Conservation (phyloP, 2,329 filamentous ascomycete genomes). For the Penicillium hordei region DNA sequence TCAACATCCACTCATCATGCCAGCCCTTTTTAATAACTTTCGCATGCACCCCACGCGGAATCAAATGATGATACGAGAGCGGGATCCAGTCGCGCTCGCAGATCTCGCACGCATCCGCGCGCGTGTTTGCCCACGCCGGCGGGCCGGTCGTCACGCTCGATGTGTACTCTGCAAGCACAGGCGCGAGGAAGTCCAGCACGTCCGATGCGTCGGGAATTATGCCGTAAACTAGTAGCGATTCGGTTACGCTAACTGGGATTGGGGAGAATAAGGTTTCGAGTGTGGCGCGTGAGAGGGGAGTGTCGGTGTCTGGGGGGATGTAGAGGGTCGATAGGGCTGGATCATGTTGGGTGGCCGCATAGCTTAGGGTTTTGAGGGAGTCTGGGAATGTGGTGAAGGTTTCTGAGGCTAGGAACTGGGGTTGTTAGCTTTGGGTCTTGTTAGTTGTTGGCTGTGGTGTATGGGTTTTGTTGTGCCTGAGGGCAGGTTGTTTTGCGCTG, state of each 20-base stretch:
- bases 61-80: slow-evolving; percentile 80
- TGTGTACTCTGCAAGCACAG: slow-evolving; percentile 65
- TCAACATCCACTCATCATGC: slow-evolving; percentile 72
- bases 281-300: slow-evolving; percentile 56
- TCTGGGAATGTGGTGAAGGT: slow-evolving; percentile 66
- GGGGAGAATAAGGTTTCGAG: slow-evolving; percentile 54
- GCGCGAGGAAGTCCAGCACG: slow-evolving; percentile 58
- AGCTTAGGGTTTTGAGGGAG: slow-evolving; percentile 61
- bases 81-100: slow-evolving; percentile 73
- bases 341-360: slow-evolving; percentile 56
- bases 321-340: slow-evolving; percentile 56
- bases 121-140: slow-evolving; percentile 61
- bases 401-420: slow-evolving; percentile 66
- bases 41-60: slow-evolving; percentile 73
- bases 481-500: neutral
- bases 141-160: slow-evolving; percentile 59
- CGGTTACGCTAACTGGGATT: slow-evolving; percentile 61
- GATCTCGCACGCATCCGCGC: slow-evolving; percentile 67
- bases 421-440: neutral
- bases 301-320: slow-evolving; percentile 31
- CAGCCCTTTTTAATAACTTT: slow-evolving; percentile 76
- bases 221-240: slow-evolving; percentile 67
- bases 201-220: slow-evolving; percentile 55
- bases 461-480: neutral
- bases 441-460: slow-evolving; percentile 6